A percentile compares a stretch with the other conserved stretches of the same genome.
Conservation (phyloP, 2,329 filamentous ascomycete genomes). For the Colletotrichum sidae region DNA sequence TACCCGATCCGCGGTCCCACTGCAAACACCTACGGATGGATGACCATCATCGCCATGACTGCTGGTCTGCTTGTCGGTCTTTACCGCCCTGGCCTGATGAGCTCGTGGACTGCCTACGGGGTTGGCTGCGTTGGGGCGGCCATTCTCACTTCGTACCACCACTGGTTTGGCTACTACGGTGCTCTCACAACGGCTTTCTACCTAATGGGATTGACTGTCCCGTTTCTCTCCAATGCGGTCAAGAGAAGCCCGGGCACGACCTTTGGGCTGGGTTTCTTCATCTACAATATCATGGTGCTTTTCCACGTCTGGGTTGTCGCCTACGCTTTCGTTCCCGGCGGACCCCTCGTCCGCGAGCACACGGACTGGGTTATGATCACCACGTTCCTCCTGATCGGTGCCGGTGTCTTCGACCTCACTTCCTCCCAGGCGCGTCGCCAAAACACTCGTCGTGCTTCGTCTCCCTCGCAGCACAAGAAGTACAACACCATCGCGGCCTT, state of each 20-base stretch:
- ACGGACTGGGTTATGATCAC: constrained; percentile 95
- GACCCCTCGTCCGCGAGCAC: constrained; percentile 89
- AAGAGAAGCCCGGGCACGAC: constrained; percentile 81
- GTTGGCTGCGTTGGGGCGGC: constrained; percentile 83
- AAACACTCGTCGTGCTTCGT: constrained; percentile 46
- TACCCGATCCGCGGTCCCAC: constrained; percentile 91
- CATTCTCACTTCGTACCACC: constrained; percentile 78
- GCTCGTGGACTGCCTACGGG: constrained; percentile 84
- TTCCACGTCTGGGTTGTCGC: constrained; percentile 99
- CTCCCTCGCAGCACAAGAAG: constrained; percentile 59
- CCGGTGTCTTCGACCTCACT: constrained; percentile 82
- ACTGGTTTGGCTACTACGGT: constrained; percentile 93
- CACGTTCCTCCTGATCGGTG: constrained; percentile 86
- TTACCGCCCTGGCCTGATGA: constrained; percentile 75
- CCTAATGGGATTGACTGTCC: constrained; percentile 81
- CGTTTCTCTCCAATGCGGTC: constrained; percentile 80
- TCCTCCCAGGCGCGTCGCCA: constrained; percentile 58
- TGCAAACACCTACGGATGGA: constrained; percentile 88
- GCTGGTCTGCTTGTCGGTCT: constrained; percentile 81
- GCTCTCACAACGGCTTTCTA: constrained; percentile 82
- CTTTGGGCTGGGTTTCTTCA: constrained; percentile 88
- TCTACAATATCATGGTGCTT: constrained; percentile 95
- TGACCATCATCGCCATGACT: constrained; percentile 90
- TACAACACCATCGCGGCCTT: constrained; percentile 70
- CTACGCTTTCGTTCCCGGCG: constrained; percentile 97